phyloP scores from a whole-genome alignment of 441 rosid genomes.

The Rhodomyrtus psidioides region DNA sequence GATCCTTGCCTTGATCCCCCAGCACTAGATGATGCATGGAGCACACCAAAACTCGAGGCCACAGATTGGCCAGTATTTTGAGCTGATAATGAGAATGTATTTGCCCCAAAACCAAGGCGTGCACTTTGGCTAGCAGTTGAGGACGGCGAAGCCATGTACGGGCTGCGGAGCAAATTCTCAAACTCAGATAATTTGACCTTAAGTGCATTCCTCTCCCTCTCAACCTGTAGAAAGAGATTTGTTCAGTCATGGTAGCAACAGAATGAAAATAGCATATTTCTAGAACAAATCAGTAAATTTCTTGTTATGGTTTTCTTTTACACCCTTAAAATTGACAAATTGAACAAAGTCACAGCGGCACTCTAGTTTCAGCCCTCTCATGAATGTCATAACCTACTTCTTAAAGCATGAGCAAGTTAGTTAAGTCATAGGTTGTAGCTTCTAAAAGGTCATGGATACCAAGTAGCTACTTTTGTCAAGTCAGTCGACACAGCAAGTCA shows the following conservation, averaged over 20 bases:
- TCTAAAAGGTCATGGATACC: background rate
- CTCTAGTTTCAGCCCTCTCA: background rate
- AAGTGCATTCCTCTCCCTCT: conserved; percentile 68
- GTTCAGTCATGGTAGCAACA: background rate
- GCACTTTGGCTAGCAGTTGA: conserved; percentile 25
- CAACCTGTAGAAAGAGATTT: conserved; percentile 42
- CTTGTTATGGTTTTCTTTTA: background rate
- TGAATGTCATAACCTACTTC: background rate
- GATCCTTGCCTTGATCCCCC: conserved; percentile 35
- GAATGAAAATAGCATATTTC: background rate
- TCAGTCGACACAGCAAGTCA: background rate
- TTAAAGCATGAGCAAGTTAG: background rate
- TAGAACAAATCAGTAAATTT: background rate
- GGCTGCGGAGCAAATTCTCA: conserved; percentile 51
- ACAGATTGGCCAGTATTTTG: conserved; percentile 41
- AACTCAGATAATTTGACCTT: conserved; percentile 63
- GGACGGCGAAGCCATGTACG: conserved; percentile 35
- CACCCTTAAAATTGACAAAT: background rate
- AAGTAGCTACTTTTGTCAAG: background rate
- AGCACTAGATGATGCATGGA: conserved; percentile 34
- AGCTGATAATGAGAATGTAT: conserved; percentile 24
- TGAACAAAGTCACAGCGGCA: background rate
- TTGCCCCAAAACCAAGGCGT: conserved; percentile 19
- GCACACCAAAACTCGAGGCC: conserved; percentile 52
- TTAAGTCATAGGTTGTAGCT: background rate